Percentiles rank a stretch among this genome's conserved stretches.
These are phyloP conservation scores for Sarocladium brachiariae DNA, from an alignment of 2,329 filamentous ascomycete genomes.

Conservation along the genomic window DNA sequence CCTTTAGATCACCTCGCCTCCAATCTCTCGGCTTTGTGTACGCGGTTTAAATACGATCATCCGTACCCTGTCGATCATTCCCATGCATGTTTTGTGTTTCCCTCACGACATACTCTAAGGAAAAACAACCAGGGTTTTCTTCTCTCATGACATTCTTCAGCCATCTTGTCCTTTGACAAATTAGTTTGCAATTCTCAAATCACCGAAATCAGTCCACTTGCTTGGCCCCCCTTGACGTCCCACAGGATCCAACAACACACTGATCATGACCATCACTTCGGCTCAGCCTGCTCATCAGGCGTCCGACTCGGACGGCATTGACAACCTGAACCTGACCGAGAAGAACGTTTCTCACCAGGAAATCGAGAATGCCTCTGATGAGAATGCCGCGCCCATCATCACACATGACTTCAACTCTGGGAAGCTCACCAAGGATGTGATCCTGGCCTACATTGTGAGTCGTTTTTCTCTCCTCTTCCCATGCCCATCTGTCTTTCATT, in stretches of 20 bases:
- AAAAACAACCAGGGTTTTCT: no score
- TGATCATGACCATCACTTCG: constrained; percentile 14
- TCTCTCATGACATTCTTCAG: no score
- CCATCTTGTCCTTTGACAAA: no score
- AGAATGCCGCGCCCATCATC: constrained; percentile 1
- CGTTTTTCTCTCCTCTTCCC: not conserved
- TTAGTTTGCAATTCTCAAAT: no score
- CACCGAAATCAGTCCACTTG: no score
- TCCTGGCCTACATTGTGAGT: constrained; percentile 16
- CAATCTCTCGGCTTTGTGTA: not conserved
- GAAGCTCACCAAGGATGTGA: constrained; percentile 15
- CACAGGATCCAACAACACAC: no score
- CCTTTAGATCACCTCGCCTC: not conserved
- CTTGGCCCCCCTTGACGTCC: no score
- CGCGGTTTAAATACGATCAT: constrained; percentile 1
- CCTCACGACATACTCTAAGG: no score
- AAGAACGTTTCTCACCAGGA: constrained; percentile 12
- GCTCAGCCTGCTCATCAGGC: constrained; percentile 4
- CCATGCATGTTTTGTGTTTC: no score
- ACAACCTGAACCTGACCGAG: constrained; percentile 5
- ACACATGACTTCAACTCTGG: constrained; percentile 11
- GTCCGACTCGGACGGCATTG: constrained; percentile 11
- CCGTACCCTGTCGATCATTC: not conserved
- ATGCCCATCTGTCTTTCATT: no score
- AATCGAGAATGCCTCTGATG: constrained; percentile 12